Conservation (phyloP, 805 yeast species). For the Kazachstania bromeliacearum region DNA sequence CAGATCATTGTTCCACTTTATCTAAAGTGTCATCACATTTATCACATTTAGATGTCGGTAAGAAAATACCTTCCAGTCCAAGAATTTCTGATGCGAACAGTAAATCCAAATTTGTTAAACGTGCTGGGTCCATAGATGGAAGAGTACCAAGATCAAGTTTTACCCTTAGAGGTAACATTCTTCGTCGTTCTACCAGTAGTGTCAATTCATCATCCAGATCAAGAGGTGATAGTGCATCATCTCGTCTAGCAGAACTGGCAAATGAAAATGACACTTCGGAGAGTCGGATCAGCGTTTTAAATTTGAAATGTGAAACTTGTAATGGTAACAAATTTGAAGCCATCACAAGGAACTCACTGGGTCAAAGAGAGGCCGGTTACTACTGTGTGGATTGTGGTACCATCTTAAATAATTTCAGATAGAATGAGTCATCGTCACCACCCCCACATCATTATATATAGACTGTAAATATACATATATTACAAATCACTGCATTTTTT, state of each 20-base stretch:
- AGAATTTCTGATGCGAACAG: too few species aligned
- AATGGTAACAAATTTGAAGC: conserved; percentile 19
- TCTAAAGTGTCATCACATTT: background rate
- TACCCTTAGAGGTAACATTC: conserved; percentile 9
- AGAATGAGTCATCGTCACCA: conserved; percentile 1
- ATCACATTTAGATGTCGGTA: background rate
- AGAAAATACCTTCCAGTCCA: background rate
- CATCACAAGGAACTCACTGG: conserved; percentile 4
- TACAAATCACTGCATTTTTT: too few species aligned
- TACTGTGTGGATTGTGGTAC: conserved; percentile 25
- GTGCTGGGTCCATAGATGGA: background rate
- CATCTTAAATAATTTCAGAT: conserved; percentile 19
- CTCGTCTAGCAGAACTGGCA: too few species aligned
- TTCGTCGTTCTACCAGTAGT: conserved; percentile 13
- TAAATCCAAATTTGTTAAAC: too few species aligned
- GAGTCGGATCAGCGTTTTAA: conserved; percentile 1
- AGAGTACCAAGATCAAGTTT: conserved; percentile 12
- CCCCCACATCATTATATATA: background rate
- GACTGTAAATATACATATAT: too few species aligned
- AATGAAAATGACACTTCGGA: conserved; percentile 2
- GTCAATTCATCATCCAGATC: conserved; percentile 7
- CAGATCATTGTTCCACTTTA: background rate
- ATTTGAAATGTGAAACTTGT: conserved; percentile 20
- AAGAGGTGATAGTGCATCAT: conserved; percentile 8
- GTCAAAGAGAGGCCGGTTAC: conserved; percentile 11